A percentile compares a stretch with the other conserved stretches of the same genome.
Conservation (phyloP, 441 rosid genomes). For the Geranium incanum region DNA sequence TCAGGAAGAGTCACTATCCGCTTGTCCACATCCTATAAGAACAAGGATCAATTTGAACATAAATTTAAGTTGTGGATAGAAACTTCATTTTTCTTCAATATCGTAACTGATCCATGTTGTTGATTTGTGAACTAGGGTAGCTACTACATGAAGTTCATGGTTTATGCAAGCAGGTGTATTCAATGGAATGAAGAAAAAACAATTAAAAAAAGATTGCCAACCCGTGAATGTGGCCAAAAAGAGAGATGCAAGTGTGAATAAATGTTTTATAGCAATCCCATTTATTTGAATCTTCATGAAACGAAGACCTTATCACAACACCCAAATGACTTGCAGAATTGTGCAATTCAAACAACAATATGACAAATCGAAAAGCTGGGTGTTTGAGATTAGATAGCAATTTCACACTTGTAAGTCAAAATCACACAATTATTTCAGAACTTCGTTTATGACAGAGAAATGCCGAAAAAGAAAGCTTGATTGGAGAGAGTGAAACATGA, state of each 20-base stretch:
- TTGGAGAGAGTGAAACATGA: background rate
- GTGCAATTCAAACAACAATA: background rate
- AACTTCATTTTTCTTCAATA: background rate
- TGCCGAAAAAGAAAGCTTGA: background rate
- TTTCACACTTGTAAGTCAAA: background rate
- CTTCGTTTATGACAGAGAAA: background rate
- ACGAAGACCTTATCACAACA: background rate
- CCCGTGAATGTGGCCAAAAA: background rate
- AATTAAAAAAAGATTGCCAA: background rate
- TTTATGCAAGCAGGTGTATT: too few species aligned
- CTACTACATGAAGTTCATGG: too few species aligned
- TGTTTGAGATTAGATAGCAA: background rate
- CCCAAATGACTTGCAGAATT: background rate
- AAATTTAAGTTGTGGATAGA: background rate
- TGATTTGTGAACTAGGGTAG: too few species aligned
- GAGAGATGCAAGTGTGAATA: background rate
- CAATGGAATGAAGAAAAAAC: too few species aligned
- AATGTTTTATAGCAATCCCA: background rate
- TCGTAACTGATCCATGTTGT: background rate
- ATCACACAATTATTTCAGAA: background rate
- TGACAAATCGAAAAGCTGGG: background rate
- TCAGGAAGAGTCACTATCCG: constrained; percentile 68
- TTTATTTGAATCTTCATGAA: background rate
- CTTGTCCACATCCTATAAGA: constrained; percentile 61
- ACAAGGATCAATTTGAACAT: constrained; percentile 3